Percentiles rank a stretch among this genome's conserved stretches.
Evolutionary conservation across 441 rosid species (phyloP).

Genomic region (Pelargonium myrrhifolium): DNA sequence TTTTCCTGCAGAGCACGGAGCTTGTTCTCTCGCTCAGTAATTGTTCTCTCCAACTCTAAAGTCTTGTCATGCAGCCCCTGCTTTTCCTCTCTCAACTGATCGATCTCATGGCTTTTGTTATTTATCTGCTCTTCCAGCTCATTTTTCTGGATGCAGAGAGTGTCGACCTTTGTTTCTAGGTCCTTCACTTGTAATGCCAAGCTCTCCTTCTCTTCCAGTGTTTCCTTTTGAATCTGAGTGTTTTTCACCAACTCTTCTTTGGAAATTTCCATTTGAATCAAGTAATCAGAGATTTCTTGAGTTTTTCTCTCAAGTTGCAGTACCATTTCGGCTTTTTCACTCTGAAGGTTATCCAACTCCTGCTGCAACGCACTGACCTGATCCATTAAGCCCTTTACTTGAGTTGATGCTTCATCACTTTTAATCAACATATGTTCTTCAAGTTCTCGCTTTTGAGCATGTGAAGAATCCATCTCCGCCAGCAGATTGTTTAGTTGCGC

Average conservation of each 20-base stretch:
- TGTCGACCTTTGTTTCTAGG: slow-evolving; percentile 45
- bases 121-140: slow-evolving; percentile 42
- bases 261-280: slow-evolving; percentile 39
- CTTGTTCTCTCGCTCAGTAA: slow-evolving; percentile 40
- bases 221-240: slow-evolving; percentile 3
- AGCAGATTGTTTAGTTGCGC: too few species aligned
- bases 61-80: slow-evolving; percentile 37
- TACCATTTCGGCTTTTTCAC: slow-evolving; percentile 48
- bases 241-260: slow-evolving; percentile 25
- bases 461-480: too few species aligned
- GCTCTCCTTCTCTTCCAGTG: slow-evolving; percentile 14
- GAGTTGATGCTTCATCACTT: slow-evolving; percentile 47
- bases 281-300: slow-evolving; percentile 39
- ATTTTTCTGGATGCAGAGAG: slow-evolving; percentile 32
- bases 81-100: slow-evolving; percentile 20
- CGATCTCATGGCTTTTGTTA: slow-evolving; percentile 38
- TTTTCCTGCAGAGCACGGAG: slow-evolving; percentile 37
- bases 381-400: slow-evolving; percentile 28
- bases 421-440: too few species aligned
- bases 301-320: slow-evolving; percentile 47
- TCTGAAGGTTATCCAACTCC: slow-evolving; percentile 40
- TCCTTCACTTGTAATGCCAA: slow-evolving; percentile 9
- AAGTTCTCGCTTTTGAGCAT: too few species aligned
- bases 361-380: slow-evolving; percentile 40
- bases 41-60: slow-evolving; percentile 42